A percentile compares a stretch with the other conserved stretches of the same genome.
phyloP scores from a whole-genome alignment of 148 eudicot species.

The Pouteria glomerata region DNA sequence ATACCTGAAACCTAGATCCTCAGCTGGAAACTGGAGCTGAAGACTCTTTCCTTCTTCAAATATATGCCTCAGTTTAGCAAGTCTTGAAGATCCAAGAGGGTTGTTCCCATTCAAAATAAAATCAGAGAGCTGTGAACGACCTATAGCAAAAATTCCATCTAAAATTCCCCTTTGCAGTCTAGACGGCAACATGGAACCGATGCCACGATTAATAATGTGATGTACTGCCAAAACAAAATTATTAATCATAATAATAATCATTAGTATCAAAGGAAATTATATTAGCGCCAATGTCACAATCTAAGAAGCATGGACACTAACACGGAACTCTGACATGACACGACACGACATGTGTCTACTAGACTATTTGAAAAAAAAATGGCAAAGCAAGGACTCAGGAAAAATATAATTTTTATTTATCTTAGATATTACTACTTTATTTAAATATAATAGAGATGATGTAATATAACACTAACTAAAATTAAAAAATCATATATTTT shows the following conservation, averaged over 20 bases:
- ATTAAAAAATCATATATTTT: no score
- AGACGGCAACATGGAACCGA: conserved; percentile 70
- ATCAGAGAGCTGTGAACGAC: conserved; percentile 85
- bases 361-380: no score
- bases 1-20: conserved; percentile 97
- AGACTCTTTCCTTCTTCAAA: conserved; percentile 97
- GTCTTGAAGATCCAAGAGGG: conserved; percentile 82
- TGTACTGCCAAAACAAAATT: conserved; percentile 57
- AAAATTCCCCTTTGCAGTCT: conserved; percentile 60
- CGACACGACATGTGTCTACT: no score
- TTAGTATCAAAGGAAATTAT: neutral
- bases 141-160: conserved; percentile 78
- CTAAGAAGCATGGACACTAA: no score
- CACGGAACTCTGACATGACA: no score
- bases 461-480: no score
- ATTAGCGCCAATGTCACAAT: neutral
- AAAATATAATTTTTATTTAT: no score
- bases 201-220: conserved; percentile 47
- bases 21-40: conserved; percentile 98
- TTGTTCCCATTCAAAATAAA: conserved; percentile 69
- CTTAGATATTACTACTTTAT: no score
- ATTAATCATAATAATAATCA: neutral
- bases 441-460: no score
- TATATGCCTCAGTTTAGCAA: conserved; percentile 60
- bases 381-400: no score